Conservation (phyloP, 306 rosid genomes). For the Vigna mungo region DNA sequence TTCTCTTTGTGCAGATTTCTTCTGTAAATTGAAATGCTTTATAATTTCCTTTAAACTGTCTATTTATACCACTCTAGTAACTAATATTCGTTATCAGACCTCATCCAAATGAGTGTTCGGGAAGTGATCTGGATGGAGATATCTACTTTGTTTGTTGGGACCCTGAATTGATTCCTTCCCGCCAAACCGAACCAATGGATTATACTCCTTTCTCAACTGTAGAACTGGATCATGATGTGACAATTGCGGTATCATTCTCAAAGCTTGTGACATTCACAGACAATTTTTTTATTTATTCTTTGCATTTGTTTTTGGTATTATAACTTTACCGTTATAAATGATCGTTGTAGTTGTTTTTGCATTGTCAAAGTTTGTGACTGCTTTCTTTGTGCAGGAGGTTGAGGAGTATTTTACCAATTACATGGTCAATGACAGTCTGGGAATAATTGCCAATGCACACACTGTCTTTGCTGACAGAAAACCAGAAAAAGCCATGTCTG, state of each 20-base stretch:
- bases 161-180: conserved; percentile 62
- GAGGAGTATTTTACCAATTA: conserved; percentile 74
- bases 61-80: too few species aligned
- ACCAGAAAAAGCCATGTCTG: conserved; percentile 58
- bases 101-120: conserved; percentile 89
- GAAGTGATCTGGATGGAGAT: conserved; percentile 89
- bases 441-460: conserved; percentile 85
- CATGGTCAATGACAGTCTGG: conserved; percentile 80
- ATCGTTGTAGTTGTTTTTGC: too few species aligned
- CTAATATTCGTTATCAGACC: conserved; percentile 51
- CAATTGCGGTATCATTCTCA: conserved; percentile 61
- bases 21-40: too few species aligned
- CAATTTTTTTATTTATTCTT: not conserved
- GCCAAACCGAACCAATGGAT: conserved; percentile 38
- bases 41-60: too few species aligned
- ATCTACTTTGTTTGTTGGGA: conserved; percentile 83
- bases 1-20: too few species aligned
- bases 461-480: conserved; percentile 71
- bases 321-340: not conserved
- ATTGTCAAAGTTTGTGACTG: not conserved
- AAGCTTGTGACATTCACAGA: not conserved
- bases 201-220: conserved; percentile 59
- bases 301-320: conserved; percentile 10
- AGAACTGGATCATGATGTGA: conserved; percentile 68
- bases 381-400: conserved; percentile 66